Evolutionary conservation across 805 yeast species (phyloP), one percentile per base, ranked within the genome.

Genomic region (Zygosaccharomyces kombuchaensis): DNA sequence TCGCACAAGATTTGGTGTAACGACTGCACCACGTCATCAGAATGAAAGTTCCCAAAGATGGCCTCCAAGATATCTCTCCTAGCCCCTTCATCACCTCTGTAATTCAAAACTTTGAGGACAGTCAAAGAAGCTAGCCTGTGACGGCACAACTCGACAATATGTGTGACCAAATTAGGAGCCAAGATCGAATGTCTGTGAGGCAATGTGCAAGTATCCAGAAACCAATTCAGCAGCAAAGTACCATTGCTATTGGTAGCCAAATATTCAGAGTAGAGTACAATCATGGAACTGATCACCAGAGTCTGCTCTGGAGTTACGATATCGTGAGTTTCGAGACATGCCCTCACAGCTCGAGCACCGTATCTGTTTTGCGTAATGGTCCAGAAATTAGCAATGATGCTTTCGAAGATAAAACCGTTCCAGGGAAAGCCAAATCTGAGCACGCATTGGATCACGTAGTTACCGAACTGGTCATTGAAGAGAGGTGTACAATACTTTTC

Each of bases 401-500:
- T 77, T 65, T 90, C 96, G 63, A 87, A 84, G 34, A 93, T 85
- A 59, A 91, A 91, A 59, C 87, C 88, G 61, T 86, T 87, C 76
- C 82, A 89, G 0, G 96, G 96, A 6, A 84, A 69, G 0, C 91
- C 93, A 69, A 90, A 91, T 60, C 87, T 87, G 54, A 90, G 75
- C 58, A 96, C 93, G 45, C 97, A 87, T 68, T 93, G 99, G 45
- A 93, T 78, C 13, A 90, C 97, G 64, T 93, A 93, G 65, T 93
- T 93, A 50, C 98, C 99, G 71, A 86, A 93, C 63, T 93, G 98
- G 62, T 93, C 99, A 59, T 89, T 83, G 62, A 93, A 85, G 53
- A 93, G 71, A 40, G 90, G 87, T 0, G 85, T 87, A 38, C 93
- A 78, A 59, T 84, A 89, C 1, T 95, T 93, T 48, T 79, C 77